These are phyloP conservation scores for Piloderma croceum DNA, from an alignment of 768 basidiomycete genomes.

Conservation along the genomic window DNA sequence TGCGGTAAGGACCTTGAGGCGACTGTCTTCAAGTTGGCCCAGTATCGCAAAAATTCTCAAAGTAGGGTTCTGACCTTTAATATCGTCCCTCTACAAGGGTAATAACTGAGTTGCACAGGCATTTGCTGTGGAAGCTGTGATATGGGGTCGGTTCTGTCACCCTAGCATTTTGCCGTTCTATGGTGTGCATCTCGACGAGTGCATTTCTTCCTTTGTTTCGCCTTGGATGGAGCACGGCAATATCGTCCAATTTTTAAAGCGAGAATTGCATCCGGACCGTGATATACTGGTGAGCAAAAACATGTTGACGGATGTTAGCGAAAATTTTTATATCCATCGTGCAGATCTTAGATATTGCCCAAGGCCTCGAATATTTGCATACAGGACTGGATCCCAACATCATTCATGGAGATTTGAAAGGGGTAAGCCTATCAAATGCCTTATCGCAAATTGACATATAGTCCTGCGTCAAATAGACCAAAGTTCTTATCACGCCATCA, in stretches of 20 bases:
- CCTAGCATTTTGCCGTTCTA: constrained; percentile 28
- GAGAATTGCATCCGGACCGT: background rate
- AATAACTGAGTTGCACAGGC: constrained; percentile 9
- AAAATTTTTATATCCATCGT: too few relatives aligned
- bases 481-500: too few relatives aligned
- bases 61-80: too few relatives aligned
- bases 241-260: constrained; percentile 16
- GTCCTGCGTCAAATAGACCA: too few relatives aligned
- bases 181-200: too few relatives aligned
- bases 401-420: constrained; percentile 37
- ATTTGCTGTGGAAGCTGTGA: constrained; percentile 14
- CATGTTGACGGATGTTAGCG: too few relatives aligned
- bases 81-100: too few relatives aligned
- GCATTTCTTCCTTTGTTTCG: constrained; percentile 16
- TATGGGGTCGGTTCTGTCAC: constrained; percentile 30
- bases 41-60: too few relatives aligned
- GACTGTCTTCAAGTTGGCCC: too few relatives aligned
- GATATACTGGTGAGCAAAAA: background rate
- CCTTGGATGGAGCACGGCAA: constrained; percentile 18
- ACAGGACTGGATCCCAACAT: constrained; percentile 33
- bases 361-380: constrained; percentile 35
- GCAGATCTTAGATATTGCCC: constrained; percentile 30
- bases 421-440: constrained; percentile 19
- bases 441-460: too few relatives aligned
- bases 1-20: too few relatives aligned